These are phyloP conservation scores for Gardenia jasminoides DNA, from an alignment of 257 asterid species.

Conservation along the genomic window DNA sequence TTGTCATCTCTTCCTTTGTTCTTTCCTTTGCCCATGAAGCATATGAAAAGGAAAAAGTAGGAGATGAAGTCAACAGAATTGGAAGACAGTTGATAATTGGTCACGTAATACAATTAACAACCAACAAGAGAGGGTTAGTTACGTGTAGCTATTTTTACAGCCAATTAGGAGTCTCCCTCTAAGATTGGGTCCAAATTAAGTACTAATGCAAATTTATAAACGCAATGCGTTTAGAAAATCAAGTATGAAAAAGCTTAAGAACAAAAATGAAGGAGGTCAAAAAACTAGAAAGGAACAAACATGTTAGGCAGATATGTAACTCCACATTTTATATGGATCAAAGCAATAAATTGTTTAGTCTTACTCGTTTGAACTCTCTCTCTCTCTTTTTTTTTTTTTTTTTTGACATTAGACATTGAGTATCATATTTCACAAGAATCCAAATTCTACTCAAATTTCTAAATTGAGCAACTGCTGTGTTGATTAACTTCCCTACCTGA, in stretches of 20 bases:
- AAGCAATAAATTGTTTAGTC: too few relatives aligned
- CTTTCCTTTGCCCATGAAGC: constrained; percentile 14
- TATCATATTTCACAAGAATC: too few relatives aligned
- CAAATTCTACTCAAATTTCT: too few relatives aligned
- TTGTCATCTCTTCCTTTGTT: constrained; percentile 3
- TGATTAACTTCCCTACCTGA: too few relatives aligned
- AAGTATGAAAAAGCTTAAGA: background rate
- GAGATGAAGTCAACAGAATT: background rate
- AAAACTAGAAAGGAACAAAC: too few relatives aligned
- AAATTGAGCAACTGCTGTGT: too few relatives aligned
- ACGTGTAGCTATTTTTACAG: background rate
- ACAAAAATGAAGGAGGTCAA: background rate
- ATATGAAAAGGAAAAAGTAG: background rate
- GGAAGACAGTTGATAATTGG: background rate
- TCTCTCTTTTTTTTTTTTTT: too few relatives aligned
- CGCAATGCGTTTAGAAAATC: too few relatives aligned
- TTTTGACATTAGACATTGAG: too few relatives aligned
- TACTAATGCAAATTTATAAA: background rate
- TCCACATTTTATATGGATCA: too few relatives aligned
- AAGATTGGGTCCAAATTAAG: background rate
- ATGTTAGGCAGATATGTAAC: too few relatives aligned
- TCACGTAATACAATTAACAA: background rate
- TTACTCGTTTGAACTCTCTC: too few relatives aligned
- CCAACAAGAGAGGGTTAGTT: background rate
- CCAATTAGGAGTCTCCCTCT: background rate